Evolutionary conservation across 2,329 filamentous ascomycete genomes (phyloP).

Genomic region (Nemania sp.): DNA sequence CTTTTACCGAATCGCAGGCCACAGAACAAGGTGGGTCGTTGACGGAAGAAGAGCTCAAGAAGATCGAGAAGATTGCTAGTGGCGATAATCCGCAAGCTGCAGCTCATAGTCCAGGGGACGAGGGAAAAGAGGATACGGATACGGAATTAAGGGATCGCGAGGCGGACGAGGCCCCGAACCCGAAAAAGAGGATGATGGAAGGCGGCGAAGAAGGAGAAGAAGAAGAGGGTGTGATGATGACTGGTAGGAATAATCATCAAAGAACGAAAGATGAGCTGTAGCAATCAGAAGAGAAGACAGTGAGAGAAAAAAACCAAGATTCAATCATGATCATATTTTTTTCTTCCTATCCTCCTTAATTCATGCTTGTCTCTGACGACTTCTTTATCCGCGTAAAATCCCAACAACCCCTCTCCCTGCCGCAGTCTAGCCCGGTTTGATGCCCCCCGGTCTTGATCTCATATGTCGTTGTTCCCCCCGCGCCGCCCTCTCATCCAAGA

Average conservation of each 20-base stretch:
- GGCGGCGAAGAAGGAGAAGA: conserved; percentile 31
- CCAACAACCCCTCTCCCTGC: too few relatives aligned
- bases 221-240: conserved; percentile 22
- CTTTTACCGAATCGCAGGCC: conserved; percentile 12
- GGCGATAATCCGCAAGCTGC: conserved; percentile 35
- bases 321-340: too few relatives aligned
- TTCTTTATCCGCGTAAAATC: conserved; percentile 14
- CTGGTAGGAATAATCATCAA: conserved; percentile 38
- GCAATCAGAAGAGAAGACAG: too few relatives aligned
- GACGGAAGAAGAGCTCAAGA: too few relatives aligned
- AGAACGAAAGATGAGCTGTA: conserved; percentile 47
- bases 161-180: conserved; percentile 31
- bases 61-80: conserved; percentile 59
- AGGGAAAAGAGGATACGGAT: conserved; percentile 37
- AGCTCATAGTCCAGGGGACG: conserved; percentile 20
- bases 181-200: conserved; percentile 39
- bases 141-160: conserved; percentile 41
- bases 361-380: conserved; percentile 14
- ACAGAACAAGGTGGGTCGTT: conserved; percentile 43
- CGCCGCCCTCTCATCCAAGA: not conserved
- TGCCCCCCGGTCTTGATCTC: too few relatives aligned
- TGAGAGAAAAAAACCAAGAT: too few relatives aligned
- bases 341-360: too few relatives aligned
- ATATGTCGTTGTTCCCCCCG: not conserved
- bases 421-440: too few relatives aligned